Conservation (phyloP, 306 rosid genomes). For the Glycine soja region DNA sequence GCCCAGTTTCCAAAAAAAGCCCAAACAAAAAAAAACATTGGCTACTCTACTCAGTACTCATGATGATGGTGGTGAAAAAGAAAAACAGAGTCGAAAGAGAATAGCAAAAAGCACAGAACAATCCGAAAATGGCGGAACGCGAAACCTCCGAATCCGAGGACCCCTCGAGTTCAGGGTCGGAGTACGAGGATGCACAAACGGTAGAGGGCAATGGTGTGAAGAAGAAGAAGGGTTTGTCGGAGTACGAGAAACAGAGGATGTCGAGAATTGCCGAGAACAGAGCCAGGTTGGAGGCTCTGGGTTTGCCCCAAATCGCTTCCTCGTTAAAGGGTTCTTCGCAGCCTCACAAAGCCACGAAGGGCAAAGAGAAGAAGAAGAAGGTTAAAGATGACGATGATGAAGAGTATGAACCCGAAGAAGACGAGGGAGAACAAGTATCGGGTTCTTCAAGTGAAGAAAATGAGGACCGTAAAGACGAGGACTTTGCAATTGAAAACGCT, state of each 20-base stretch:
- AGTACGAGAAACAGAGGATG: conserved; percentile 81
- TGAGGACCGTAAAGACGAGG: conserved; percentile 46
- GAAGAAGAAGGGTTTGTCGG: conserved; percentile 33
- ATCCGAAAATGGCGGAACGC: conserved; percentile 47
- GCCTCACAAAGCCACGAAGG: conserved; percentile 48
- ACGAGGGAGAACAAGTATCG: conserved; percentile 44
- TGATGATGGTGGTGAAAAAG: too few relatives aligned
- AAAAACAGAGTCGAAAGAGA: background rate
- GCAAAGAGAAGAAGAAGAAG: conserved; percentile 49
- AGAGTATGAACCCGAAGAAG: conserved; percentile 70
- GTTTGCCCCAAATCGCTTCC: conserved; percentile 67
- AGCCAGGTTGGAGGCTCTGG: conserved; percentile 80
- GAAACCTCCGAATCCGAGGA: conserved; percentile 49
- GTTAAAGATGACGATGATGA: conserved; percentile 50
- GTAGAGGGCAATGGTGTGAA: background rate
- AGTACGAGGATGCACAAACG: conserved; percentile 47
- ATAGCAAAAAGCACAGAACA: background rate
- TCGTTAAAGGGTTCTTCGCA: conserved; percentile 50
- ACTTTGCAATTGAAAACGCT: conserved; percentile 43
- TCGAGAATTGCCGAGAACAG: conserved; percentile 80
- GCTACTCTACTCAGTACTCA: background rate
- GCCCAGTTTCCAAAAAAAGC: background rate
- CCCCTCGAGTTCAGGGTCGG: conserved; percentile 50
- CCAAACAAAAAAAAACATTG: background rate
- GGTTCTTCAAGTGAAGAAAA: conserved; percentile 55